Conservation (phyloP, 441 rosid species). For the Populus trichocarpa region DNA sequence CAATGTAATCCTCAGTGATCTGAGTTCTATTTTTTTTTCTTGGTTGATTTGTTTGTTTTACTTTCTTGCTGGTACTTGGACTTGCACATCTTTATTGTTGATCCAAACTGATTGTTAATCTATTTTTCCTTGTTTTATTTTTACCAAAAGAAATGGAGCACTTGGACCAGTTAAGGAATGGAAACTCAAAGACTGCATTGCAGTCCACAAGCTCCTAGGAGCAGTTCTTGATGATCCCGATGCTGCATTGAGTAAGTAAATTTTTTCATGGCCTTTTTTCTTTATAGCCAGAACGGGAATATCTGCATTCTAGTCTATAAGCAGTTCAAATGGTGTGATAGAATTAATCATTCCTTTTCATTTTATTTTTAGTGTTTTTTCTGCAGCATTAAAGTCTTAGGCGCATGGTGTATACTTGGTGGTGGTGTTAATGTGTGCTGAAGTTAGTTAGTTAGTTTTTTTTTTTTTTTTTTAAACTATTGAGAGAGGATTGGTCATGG, state of each 20-base stretch:
- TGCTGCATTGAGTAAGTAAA: conserved; percentile 75
- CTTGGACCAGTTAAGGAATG: conserved; percentile 61
- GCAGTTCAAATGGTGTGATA: not conserved
- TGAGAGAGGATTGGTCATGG: no score
- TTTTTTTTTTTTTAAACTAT: no score
- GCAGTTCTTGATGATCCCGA: conserved; percentile 56
- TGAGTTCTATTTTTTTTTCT: not conserved
- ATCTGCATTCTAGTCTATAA: not conserved
- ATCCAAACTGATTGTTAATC: not conserved
- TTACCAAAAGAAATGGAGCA: conserved; percentile 52
- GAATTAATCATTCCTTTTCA: not conserved
- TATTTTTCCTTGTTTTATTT: not conserved
- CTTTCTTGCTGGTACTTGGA: conserved; percentile 23
- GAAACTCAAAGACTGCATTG: conserved; percentile 88
- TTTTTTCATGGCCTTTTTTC: not conserved
- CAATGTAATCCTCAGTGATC: not conserved
- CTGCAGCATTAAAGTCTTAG: not conserved
- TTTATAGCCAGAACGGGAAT: not conserved
- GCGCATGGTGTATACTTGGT: not conserved
- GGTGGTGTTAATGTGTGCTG: not conserved
- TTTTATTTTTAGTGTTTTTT: no score
- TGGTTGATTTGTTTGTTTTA: not conserved
- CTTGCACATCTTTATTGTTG: conserved; percentile 46
- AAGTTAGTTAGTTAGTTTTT: no score
- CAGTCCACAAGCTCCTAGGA: conserved; percentile 71